These are phyloP conservation scores for Lasiodiplodia sp. DNA, from an alignment of 2,329 filamentous ascomycete genomes.

Conservation along the genomic window DNA sequence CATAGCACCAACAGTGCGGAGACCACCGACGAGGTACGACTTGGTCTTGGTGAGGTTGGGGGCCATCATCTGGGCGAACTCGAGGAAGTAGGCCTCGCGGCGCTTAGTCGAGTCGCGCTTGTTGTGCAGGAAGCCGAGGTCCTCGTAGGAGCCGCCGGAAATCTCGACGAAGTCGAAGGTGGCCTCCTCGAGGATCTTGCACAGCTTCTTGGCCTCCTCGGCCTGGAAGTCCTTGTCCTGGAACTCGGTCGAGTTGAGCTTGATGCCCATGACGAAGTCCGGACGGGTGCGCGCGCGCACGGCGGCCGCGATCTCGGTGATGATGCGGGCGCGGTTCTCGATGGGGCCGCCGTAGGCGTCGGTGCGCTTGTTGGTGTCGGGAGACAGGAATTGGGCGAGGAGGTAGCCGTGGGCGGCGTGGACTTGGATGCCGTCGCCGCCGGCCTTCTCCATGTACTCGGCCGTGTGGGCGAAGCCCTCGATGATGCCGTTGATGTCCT, in stretches of 20 bases:
- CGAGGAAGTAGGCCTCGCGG: constrained; percentile 64
- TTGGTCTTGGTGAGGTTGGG: constrained; percentile 60
- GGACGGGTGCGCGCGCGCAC: constrained; percentile 39
- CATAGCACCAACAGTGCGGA: constrained; percentile 63
- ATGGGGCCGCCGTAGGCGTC: constrained; percentile 48
- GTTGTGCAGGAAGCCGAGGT: constrained; percentile 56
- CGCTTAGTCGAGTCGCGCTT: constrained; percentile 62
- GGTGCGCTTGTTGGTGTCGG: constrained; percentile 44
- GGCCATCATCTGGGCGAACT: constrained; percentile 62
- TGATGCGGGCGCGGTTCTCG: constrained; percentile 45
- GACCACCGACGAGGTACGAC: constrained; percentile 64
- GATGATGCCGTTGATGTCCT: constrained; percentile 63
- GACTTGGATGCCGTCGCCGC: constrained; percentile 57
- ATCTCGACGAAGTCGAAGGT: constrained; percentile 64
- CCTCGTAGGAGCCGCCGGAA: constrained; percentile 65
- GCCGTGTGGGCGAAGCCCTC: constrained; percentile 67
- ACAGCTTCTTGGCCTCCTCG: constrained; percentile 57
- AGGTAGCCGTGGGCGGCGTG: constrained; percentile 50
- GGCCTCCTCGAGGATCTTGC: constrained; percentile 53
- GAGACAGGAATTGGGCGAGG: constrained; percentile 48
- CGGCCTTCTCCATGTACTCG: constrained; percentile 65
- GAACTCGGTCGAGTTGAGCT: constrained; percentile 62
- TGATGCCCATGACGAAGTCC: constrained; percentile 58
- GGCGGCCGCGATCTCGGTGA: constrained; percentile 44
- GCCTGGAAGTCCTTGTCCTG: constrained; percentile 56